Conservation (phyloP, 441 rosid genomes). For the Jatropha multifida region DNA sequence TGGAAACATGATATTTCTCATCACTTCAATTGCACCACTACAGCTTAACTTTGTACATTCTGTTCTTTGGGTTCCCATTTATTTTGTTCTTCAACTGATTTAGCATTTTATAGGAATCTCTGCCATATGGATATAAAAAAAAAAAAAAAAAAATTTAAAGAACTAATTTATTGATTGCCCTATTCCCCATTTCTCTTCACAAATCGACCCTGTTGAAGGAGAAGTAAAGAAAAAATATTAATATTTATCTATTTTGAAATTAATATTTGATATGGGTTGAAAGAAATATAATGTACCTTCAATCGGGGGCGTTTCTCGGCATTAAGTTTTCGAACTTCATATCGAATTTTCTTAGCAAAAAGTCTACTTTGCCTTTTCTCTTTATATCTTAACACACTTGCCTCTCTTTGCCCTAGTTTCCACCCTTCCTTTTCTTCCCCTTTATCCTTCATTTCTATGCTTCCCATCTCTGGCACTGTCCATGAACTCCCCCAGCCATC, state of each 20-base stretch:
- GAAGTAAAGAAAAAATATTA: background rate
- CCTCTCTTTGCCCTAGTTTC: slow-evolving; percentile 65
- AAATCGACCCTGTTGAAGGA: slow-evolving; percentile 54
- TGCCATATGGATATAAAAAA: background rate
- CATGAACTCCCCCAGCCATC: slow-evolving; percentile 41
- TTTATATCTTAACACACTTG: slow-evolving; percentile 85
- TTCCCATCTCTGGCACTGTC: slow-evolving; percentile 59
- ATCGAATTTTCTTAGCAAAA: slow-evolving; percentile 79
- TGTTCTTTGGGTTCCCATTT: background rate
- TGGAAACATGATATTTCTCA: background rate
- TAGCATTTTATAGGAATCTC: background rate
- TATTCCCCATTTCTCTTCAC: slow-evolving; percentile 47
- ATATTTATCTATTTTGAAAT: no score
- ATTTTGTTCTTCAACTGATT: background rate
- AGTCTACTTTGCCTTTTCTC: slow-evolving; percentile 84
- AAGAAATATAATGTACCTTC: slow-evolving; percentile 44
- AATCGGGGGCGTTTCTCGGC: slow-evolving; percentile 93
- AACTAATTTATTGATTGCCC: background rate
- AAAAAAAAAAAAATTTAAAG: background rate
- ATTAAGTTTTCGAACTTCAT: slow-evolving; percentile 87
- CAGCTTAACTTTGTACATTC: background rate
- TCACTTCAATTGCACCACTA: background rate
- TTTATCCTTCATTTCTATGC: slow-evolving; percentile 10
- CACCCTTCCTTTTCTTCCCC: slow-evolving; percentile 13
- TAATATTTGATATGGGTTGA: no score